A percentile compares a stretch with the other conserved stretches of the same genome.
These are phyloP conservation scores for Penicillium brasilianum DNA, from an alignment of 2,329 filamentous ascomycete genomes.

Conservation along the genomic window DNA sequence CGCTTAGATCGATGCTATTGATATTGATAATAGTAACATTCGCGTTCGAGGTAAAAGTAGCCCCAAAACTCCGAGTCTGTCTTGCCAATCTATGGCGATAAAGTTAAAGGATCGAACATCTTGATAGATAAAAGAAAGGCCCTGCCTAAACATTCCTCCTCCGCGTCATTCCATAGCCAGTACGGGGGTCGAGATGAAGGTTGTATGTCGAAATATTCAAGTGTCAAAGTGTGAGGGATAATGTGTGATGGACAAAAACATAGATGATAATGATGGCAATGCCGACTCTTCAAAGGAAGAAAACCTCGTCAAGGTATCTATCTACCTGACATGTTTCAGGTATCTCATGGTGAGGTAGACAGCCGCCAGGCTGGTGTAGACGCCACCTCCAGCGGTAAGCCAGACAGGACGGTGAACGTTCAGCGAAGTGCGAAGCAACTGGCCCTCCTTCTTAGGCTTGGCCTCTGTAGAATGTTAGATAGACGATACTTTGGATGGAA, in stretches of 20 bases:
- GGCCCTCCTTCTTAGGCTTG: constrained; percentile 35
- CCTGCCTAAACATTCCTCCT: constrained; percentile 11
- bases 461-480: constrained; percentile 29
- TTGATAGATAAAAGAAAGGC: constrained; percentile 24
- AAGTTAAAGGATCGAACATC: constrained; percentile 12
- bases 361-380: constrained; percentile 40
- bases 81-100: constrained; percentile 25
- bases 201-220: constrained; percentile 8
- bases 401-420: constrained; percentile 40
- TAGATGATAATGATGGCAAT: not conserved
- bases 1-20: not conserved
- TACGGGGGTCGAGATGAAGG: constrained; percentile 11
- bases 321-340: constrained; percentile 32
- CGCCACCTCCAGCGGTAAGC: constrained; percentile 37
- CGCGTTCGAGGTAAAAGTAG: constrained; percentile 30
- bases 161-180: constrained; percentile 17
- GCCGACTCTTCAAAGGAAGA: not conserved
- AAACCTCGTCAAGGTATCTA: not conserved
- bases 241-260: constrained; percentile 4
- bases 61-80: constrained; percentile 26
- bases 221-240: constrained; percentile 4
- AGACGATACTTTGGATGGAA: not conserved
- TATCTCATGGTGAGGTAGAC: constrained; percentile 40
- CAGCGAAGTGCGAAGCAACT: constrained; percentile 39
- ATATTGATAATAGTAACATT: not conserved